phyloP scores from a whole-genome alignment of 1,284 basidiomycete genomes.

The Ceratobasidium sp. region DNA sequence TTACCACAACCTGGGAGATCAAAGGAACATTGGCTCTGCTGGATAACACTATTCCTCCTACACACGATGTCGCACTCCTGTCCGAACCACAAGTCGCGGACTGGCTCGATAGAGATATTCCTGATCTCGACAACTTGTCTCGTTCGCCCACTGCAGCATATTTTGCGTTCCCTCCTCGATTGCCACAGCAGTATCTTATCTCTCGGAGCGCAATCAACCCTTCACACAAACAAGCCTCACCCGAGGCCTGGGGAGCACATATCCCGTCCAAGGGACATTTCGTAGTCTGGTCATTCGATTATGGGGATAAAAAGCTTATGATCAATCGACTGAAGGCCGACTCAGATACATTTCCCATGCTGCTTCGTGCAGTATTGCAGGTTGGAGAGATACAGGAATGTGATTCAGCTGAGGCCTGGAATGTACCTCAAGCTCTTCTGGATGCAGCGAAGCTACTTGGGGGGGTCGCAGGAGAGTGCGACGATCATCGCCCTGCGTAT shows the following conservation, averaged over 20 bases:
- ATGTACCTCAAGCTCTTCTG: slow-evolving; percentile 57
- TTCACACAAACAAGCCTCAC: not conserved
- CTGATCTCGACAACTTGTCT: not conserved
- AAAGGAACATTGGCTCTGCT: slow-evolving; percentile 41
- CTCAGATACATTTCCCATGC: slow-evolving; percentile 54
- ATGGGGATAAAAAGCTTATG: too few relatives aligned
- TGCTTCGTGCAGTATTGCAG: slow-evolving; percentile 57
- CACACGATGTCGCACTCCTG: not conserved
- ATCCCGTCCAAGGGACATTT: slow-evolving; percentile 62
- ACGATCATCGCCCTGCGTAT: slow-evolving; percentile 63
- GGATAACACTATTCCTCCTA: not conserved
- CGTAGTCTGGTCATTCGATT: too few relatives aligned
- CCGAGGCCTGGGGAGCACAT: not conserved
- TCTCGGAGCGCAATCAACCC: not conserved
- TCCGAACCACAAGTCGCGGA: not conserved
- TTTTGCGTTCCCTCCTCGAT: not conserved
- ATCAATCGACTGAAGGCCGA: too few relatives aligned
- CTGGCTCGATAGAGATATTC: not conserved
- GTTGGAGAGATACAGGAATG: slow-evolving; percentile 58
- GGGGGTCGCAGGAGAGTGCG: slow-evolving; percentile 57
- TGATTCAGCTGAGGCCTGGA: slow-evolving; percentile 66
- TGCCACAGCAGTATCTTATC: not conserved
- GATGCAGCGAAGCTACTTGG: slow-evolving; percentile 54
- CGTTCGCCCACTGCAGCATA: not conserved
- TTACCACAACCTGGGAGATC: slow-evolving; percentile 60